Conservation (phyloP, 495 filamentous ascomycete species). For the Trichoderma orchidacearum region DNA sequence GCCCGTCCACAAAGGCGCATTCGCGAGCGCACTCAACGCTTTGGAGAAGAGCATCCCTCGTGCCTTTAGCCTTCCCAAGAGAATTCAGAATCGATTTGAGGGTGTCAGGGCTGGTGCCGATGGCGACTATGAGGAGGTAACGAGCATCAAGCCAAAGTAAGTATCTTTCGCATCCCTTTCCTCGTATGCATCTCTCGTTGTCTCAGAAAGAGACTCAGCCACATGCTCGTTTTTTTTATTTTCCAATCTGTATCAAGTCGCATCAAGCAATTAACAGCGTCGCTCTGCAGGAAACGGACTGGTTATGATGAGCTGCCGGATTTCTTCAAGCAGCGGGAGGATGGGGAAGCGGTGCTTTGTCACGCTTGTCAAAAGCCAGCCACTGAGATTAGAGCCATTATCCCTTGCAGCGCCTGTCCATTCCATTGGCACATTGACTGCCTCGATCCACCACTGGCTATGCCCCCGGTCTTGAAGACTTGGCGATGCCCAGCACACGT, state of each 20-base stretch:
- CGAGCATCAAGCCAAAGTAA: slow-evolving; percentile 15
- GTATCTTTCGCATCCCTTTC: too few relatives aligned
- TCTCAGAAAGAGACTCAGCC: too few relatives aligned
- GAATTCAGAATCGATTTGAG: slow-evolving; percentile 59
- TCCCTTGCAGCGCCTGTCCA: slow-evolving; percentile 71
- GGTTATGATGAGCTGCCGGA: slow-evolving; percentile 53
- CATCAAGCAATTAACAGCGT: too few relatives aligned
- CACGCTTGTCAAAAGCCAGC: slow-evolving; percentile 50
- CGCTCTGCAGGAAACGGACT: slow-evolving; percentile 32
- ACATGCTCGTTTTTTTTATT: too few relatives aligned
- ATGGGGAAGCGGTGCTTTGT: slow-evolving; percentile 60
- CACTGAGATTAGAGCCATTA: slow-evolving; percentile 44
- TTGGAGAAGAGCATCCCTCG: slow-evolving; percentile 52
- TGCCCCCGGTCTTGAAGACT: slow-evolving; percentile 53
- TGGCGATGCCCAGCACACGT: slow-evolving; percentile 89
- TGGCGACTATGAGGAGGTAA: slow-evolving; percentile 63
- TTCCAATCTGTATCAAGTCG: too few relatives aligned
- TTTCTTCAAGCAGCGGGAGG: slow-evolving; percentile 50
- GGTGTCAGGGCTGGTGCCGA: slow-evolving; percentile 57
- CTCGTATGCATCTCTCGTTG: too few relatives aligned
- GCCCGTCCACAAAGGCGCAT: slow-evolving; percentile 28
- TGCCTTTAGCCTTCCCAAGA: slow-evolving; percentile 56
- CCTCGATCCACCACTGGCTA: slow-evolving; percentile 67
- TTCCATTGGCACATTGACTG: slow-evolving; percentile 86
- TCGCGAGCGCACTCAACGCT: slow-evolving; percentile 42